Percentiles rank a stretch among this genome's conserved stretches.
Evolutionary conservation across 192 early-diverging fungal genomes (phyloP).

Genomic region (Podila epigama): DNA sequence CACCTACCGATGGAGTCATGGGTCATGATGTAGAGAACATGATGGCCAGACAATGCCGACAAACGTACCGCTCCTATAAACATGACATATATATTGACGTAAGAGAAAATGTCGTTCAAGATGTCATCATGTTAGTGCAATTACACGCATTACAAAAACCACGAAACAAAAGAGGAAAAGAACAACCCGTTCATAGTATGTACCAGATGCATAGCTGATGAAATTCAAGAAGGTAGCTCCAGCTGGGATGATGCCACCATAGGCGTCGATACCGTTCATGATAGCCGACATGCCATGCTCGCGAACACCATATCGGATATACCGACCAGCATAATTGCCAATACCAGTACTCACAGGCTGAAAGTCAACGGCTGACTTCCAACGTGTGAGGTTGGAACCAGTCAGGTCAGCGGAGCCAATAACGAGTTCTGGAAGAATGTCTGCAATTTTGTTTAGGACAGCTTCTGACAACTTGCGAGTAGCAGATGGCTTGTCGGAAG

Average conservation of each 20-base stretch:
- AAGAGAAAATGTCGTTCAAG: no score
- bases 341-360: conserved; percentile 75
- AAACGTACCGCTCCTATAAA: conserved; percentile 89
- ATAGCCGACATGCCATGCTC: conserved; percentile 97
- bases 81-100: conserved; percentile 54
- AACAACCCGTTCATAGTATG: neutral
- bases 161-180: conserved; percentile 7
- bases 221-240: conserved; percentile 95
- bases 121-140: no score
- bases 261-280: conserved; percentile 90
- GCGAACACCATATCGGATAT: conserved; percentile 95
- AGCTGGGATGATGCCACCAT: conserved; percentile 88
- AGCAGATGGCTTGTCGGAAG: conserved; percentile 78
- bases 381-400: conserved; percentile 93
- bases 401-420: conserved; percentile 98
- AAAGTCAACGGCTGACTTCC: conserved; percentile 96
- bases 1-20: conserved; percentile 94
- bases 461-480: conserved; percentile 91
- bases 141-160: no score
- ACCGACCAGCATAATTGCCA: conserved; percentile 87
- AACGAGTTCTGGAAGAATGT: conserved; percentile 82
- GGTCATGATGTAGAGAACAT: conserved; percentile 97
- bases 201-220: conserved; percentile 64
- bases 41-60: conserved; percentile 86
- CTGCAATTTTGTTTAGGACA: conserved; percentile 84